A percentile compares a stretch with the other conserved stretches of the same genome.
phyloP scores from a whole-genome alignment of 495 filamentous ascomycete species.

The Corynascus novoguineensis region DNA sequence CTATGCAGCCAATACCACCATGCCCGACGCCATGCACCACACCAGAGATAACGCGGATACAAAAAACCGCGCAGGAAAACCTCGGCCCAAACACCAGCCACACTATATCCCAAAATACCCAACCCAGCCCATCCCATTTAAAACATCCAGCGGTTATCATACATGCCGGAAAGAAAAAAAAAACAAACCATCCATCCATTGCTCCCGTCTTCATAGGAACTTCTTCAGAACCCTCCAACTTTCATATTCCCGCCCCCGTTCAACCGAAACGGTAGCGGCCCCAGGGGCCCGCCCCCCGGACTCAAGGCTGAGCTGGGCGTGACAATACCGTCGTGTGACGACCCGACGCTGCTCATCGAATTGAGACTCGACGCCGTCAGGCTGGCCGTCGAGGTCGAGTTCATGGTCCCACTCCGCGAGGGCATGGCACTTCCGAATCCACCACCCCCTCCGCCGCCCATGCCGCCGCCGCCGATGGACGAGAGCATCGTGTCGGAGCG shows the following conservation, averaged over 20 bases:
- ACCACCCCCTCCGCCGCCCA: slow-evolving; percentile 12
- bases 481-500: slow-evolving; percentile 58
- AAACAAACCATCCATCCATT: not conserved
- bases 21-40: slow-evolving; percentile 1
- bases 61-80: not conserved
- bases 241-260: slow-evolving; percentile 18
- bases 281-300: slow-evolving; percentile 25
- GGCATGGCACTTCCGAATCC: slow-evolving; percentile 24
- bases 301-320: slow-evolving; percentile 38
- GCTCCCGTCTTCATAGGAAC: too few species aligned
- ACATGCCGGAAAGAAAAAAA: too few species aligned
- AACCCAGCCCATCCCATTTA: too few species aligned
- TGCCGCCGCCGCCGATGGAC: slow-evolving; percentile 41
- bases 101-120: not conserved
- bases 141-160: too few species aligned
- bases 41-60: not conserved
- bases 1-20: not conserved
- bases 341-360: slow-evolving; percentile 36
- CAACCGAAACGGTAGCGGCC: slow-evolving; percentile 24
- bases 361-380: slow-evolving; percentile 32
- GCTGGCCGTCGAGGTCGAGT: slow-evolving; percentile 32
- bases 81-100: not conserved
- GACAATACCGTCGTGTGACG: slow-evolving; percentile 26
- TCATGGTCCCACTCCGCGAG: slow-evolving; percentile 44
- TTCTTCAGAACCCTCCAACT: slow-evolving; percentile 12